Evolutionary conservation across 2,329 filamentous ascomycete genomes (phyloP).

Genomic region (Pyrenochaeta sp.): DNA sequence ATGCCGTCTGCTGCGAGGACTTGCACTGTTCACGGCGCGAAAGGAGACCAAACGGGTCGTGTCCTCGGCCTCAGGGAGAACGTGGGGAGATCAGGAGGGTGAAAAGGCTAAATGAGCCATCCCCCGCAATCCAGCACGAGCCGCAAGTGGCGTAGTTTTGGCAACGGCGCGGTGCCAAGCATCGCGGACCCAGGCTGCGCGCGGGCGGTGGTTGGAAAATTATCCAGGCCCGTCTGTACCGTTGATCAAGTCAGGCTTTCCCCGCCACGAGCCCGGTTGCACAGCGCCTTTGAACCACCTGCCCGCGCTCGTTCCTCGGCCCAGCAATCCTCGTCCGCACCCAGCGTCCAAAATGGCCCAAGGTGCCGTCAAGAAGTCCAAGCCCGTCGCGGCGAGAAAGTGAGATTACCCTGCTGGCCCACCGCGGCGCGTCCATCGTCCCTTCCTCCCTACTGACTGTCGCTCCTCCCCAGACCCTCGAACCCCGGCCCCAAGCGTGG

Average conservation of each 20-base stretch:
- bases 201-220: constrained; percentile 17
- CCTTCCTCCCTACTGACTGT: constrained; percentile 6
- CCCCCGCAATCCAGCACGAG: constrained; percentile 28
- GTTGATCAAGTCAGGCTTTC: background rate
- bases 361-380: constrained; percentile 57
- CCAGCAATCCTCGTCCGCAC: constrained; percentile 2
- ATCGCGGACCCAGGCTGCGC: constrained; percentile 17
- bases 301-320: too few relatives aligned
- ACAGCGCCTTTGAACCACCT: background rate
- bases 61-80: constrained; percentile 36
- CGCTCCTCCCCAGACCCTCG: constrained; percentile 32
- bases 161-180: constrained; percentile 8
- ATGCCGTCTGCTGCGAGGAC: too few relatives aligned
- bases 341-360: constrained; percentile 53
- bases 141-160: constrained; percentile 11
- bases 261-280: constrained; percentile 1
- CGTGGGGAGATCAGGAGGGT: constrained; percentile 11
- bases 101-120: constrained; percentile 37
- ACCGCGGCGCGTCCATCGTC: background rate
- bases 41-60: constrained; percentile 40
- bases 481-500: constrained; percentile 63
- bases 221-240: constrained; percentile 11
- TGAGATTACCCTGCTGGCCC: constrained; percentile 26
- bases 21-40: too few relatives aligned
- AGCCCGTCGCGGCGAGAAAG: constrained; percentile 49